phyloP scores from a whole-genome alignment of 257 asterid genomes.

The Henckelia pumila region DNA sequence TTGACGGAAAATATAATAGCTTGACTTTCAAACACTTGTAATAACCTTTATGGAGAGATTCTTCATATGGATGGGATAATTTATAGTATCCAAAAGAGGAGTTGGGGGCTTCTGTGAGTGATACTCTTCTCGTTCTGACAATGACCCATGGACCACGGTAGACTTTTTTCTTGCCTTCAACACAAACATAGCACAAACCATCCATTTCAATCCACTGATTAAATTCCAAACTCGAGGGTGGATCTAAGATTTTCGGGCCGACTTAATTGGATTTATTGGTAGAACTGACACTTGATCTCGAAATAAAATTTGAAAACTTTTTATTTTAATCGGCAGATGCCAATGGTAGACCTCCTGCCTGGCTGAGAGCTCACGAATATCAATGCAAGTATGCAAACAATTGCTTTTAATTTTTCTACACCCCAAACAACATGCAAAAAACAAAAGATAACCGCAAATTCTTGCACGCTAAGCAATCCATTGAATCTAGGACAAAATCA shows the following conservation, averaged over 20 bases:
- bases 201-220: conserved; percentile 29
- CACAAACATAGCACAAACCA: conserved; percentile 24
- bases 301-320: no score
- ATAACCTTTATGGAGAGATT: conserved; percentile 87
- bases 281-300: background rate
- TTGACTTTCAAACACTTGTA: background rate
- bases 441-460: background rate
- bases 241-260: background rate
- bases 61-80: conserved; percentile 92
- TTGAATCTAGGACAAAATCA: background rate
- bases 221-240: conserved; percentile 16
- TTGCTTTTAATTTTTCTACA: background rate
- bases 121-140: conserved; percentile 78
- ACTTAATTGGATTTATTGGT: no score
- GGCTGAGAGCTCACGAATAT: background rate
- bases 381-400: conserved; percentile 6
- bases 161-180: conserved; percentile 52
- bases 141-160: conserved; percentile 55
- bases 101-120: conserved; percentile 90
- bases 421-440: conserved; percentile 1
- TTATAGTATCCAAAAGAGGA: conserved; percentile 88
- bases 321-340: background rate
- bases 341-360: background rate
- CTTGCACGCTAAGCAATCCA: background rate
- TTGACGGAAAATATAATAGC: no score